A percentile compares a stretch with the other conserved stretches of the same genome.
Conservation (phyloP, 1,284 basidiomycete species). For the Fomes fomentarius region DNA sequence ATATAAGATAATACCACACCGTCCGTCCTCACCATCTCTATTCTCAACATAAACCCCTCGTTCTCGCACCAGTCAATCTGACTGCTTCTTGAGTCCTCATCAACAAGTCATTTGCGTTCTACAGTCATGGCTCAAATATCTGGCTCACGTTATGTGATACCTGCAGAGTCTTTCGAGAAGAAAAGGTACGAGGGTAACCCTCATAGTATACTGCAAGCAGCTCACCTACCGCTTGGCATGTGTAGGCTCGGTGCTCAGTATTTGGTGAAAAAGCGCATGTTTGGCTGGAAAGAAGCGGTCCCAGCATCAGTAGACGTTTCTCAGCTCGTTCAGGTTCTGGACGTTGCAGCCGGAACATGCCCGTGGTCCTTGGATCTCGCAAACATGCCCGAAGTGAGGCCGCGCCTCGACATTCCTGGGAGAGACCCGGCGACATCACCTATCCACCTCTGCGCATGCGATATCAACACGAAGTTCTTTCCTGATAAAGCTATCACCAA, state of each 20-base stretch:
- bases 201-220: too few relatives aligned
- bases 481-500: conserved; percentile 2
- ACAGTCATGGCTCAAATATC: too few relatives aligned
- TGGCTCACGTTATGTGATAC: too few relatives aligned
- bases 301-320: conserved; percentile 4
- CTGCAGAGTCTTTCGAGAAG: too few relatives aligned
- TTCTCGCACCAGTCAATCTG: too few relatives aligned
- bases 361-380: conserved; percentile 16
- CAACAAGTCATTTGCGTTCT: too few relatives aligned
- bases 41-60: too few relatives aligned
- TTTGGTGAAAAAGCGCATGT: conserved; percentile 4
- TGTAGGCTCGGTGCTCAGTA: conserved; percentile 7
- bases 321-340: conserved; percentile 3
- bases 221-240: too few relatives aligned
- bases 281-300: conserved; percentile 6
- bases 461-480: conserved; percentile 10
- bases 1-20: too few relatives aligned
- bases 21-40: too few relatives aligned
- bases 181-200: too few relatives aligned
- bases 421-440: not conserved
- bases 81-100: too few relatives aligned
- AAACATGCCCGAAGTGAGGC: not conserved
- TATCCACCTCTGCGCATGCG: conserved; percentile 5
- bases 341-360: conserved; percentile 15
- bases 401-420: conserved; percentile 13